Base-by-base conservation (phyloP, 257 asterid species). In the Ilex asprella region DNA sequence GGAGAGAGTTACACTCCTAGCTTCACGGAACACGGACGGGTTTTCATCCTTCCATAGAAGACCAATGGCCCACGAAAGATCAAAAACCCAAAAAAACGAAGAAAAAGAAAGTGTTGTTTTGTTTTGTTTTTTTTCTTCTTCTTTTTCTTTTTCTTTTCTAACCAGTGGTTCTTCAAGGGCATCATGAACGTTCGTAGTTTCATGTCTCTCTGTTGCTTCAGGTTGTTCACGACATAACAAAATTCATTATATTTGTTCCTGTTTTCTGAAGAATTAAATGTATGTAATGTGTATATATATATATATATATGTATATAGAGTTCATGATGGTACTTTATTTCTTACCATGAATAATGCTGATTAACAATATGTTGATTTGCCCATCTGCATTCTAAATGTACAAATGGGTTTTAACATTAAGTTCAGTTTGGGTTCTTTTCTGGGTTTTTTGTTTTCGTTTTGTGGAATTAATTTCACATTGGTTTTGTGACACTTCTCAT, bases 31-130 rank as follows among this genome's bases (percentile, higher is more conserved):
- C 62, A 60, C 63, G 62, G 63, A 69, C 70, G 69, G 67, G 67
- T 57, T 67, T 58, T 73, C 57, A 61, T 74, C 74, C 75, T 71
- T 52, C 74, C 73, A 54, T 61, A 73, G 88, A 75, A 74, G 67
- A 69, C 78, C 72, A 78, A 75, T 66, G 67, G 71, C 64, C 69
- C 70, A 66, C 66, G 79, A 79, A 75, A 75, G 64, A 67, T 74
- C 69, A 69, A 51, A 59, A 83, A 75, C 43, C 60, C 65, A 56
- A 70, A 6, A 21, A 7, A 31, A 4, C 6, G 3, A 6, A 3
- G 16, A 51, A 31, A 10, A 16, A 52, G 16, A 21, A 32, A 39
- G 46, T 9, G 11, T 27, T 0, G 0, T 3, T 44, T 3, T 16
- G 8, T n/a, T n/a, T n/a, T n/a, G 29, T 30, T 30, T 31, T 16